phyloP scores from a whole-genome alignment of 2,329 filamentous ascomycete species.

The Mycogone perniciosa region DNA sequence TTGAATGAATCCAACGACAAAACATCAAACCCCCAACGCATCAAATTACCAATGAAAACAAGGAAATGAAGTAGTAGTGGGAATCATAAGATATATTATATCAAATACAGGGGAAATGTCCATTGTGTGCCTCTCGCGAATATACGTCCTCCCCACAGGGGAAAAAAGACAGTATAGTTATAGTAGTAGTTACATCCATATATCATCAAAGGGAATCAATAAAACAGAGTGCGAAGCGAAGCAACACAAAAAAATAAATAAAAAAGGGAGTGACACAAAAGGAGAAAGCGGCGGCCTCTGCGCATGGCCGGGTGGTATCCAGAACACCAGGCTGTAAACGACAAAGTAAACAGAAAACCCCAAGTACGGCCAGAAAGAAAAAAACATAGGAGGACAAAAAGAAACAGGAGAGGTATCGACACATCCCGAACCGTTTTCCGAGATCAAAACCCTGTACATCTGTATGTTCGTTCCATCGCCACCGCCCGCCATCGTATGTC shows the following conservation, averaged over 20 bases:
- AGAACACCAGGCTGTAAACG: conserved; percentile 29
- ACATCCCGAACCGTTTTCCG: not conserved
- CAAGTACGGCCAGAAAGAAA: not conserved
- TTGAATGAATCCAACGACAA: not conserved
- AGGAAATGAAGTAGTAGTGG: not conserved
- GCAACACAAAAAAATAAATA: conserved; percentile 1
- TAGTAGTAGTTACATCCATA: not conserved
- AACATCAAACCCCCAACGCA: not conserved
- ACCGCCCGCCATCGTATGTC: not conserved
- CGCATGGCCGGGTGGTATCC: conserved; percentile 23
- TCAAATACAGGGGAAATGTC: conserved; percentile 4
- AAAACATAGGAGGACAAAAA: not conserved
- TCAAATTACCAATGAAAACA: not conserved
- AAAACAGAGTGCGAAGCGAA: conserved; percentile 2
- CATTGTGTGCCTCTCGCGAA: not conserved
- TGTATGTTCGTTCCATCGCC: not conserved
- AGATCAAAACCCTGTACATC: conserved; percentile 13
- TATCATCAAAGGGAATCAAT: conserved; percentile 4
- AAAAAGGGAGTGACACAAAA: not conserved
- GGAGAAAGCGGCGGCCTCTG: conserved; percentile 6
- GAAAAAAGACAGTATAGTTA: not conserved
- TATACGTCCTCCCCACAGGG: not conserved
- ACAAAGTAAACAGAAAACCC: not conserved
- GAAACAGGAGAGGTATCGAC: conserved; percentile 2
- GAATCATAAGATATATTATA: not conserved